These are phyloP conservation scores for Cinnamomum micranthum DNA, from an alignment of 164 flowering plant species.

Conservation along the genomic window DNA sequence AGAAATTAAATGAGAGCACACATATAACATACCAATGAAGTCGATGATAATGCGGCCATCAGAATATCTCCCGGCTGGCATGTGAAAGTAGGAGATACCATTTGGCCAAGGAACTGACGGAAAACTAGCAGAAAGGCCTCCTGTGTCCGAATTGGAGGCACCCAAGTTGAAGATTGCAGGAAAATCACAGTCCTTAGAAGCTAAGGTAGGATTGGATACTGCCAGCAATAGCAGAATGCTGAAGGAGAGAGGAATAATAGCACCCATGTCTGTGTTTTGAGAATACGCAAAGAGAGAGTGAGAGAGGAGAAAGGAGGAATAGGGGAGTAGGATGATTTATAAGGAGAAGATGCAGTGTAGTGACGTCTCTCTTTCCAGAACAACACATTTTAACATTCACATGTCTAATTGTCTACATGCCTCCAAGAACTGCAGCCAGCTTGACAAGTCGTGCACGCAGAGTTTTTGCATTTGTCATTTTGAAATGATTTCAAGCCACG, in stretches of 20 bases:
- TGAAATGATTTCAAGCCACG: too few species aligned
- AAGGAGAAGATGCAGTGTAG: neutral
- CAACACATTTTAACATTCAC: too few species aligned
- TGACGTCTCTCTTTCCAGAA: too few species aligned
- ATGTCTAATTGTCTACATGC: too few species aligned
- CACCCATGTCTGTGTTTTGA: neutral
- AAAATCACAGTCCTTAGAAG: neutral
- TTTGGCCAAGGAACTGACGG: slow-evolving; percentile 30
- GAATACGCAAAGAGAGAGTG: neutral
- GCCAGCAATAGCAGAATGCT: neutral
- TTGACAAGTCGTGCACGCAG: too few species aligned
- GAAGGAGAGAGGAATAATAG: neutral
- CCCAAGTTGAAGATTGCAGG: slow-evolving; percentile 46
- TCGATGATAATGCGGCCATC: slow-evolving; percentile 43
- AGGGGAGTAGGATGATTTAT: too few species aligned
- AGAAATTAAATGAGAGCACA: too few species aligned
- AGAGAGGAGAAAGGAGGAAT: neutral
- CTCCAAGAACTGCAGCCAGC: too few species aligned
- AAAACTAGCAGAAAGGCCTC: slow-evolving; percentile 45
- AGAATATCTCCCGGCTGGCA: slow-evolving; percentile 41
- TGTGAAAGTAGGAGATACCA: slow-evolving; percentile 38
- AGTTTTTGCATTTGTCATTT: too few species aligned
- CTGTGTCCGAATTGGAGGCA: slow-evolving; percentile 60
- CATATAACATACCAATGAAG: neutral
- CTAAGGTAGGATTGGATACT: neutral